These are phyloP conservation scores for Pseudoperonospora humuli DNA, from an alignment of 352 stramenopile species.

Conservation along the genomic window DNA sequence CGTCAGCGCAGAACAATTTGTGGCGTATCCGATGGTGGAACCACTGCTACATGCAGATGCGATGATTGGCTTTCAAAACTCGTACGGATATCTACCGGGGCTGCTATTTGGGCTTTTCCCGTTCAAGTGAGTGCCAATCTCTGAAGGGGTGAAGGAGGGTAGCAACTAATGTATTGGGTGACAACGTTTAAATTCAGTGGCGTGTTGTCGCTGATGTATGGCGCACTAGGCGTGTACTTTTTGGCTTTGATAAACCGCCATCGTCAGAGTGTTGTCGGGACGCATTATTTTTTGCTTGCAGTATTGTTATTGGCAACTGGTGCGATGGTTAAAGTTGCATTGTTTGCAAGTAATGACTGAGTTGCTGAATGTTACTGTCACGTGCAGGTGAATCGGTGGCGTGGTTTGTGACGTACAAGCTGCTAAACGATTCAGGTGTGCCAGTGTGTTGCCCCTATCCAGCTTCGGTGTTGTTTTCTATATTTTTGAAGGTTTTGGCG, in stretches of 20 bases:
- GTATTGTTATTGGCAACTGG: conserved; percentile 74
- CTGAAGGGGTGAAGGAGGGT: background rate
- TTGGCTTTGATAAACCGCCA: conserved; percentile 57
- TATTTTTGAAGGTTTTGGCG: conserved; percentile 57
- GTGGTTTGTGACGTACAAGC: conserved; percentile 76
- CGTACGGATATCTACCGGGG: conserved; percentile 76
- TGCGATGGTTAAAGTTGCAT: conserved; percentile 8
- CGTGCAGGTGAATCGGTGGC: conserved; percentile 45
- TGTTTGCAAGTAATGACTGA: background rate
- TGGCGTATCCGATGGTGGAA: conserved; percentile 68
- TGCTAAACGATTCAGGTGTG: conserved; percentile 63
- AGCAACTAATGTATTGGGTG: conserved; percentile 5
- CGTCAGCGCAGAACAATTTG: conserved; percentile 59
- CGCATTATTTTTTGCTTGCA: conserved; percentile 77
- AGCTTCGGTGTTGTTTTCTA: conserved; percentile 57
- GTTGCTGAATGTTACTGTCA: background rate
- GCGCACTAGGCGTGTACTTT: conserved; percentile 62
- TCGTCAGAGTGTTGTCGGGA: conserved; percentile 57
- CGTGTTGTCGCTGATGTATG: conserved; percentile 63
- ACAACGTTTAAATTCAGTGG: conserved; percentile 31
- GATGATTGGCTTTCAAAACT: conserved; percentile 63
- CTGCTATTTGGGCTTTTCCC: conserved; percentile 75
- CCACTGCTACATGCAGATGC: conserved; percentile 57
- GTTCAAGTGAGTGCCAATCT: conserved; percentile 60
- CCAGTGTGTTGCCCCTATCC: conserved; percentile 76